Evolutionary conservation across 2,329 filamentous ascomycete species (phyloP), one percentile per base, ranked within the genome.

Genomic region (Alternaria hordeiaustralica): DNA sequence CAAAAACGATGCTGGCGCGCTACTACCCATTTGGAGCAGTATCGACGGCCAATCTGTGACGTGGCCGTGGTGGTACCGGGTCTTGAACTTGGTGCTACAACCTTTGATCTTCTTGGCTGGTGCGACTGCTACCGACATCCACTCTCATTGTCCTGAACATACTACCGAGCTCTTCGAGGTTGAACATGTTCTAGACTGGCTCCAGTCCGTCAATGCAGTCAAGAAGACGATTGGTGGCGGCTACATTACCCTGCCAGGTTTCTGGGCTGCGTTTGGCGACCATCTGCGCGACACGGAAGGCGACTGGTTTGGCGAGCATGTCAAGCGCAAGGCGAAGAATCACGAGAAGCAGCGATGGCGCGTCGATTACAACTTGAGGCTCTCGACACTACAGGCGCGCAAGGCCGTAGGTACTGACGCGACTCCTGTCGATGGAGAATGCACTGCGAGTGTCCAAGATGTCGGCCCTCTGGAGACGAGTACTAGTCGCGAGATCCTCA

Each of bases 1-100:
- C 2, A 71, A 68, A 60, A 13, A 71, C 2, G 63, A 76, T 50
- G 30, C 61, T 20, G 82, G 83, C 11, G 85, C 87, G 45, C 81
- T 80, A 5, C 75, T 92, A 5, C 92, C 92, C 0, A 85, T 92
- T 56, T 94, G 92, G 92, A 86, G 88, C 56, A 89, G 91, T 75
- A 88, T 94, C 63, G 87, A 90, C 64, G 89, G 87, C 8, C 81
- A 85, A 6, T 71, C 87, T 1, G 85, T 92, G 63, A 77, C 68
- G 15, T 78, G 76, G n/a, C 79, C 82, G 0, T 85, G 89, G 58
- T 94, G 92, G 90, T 84, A 86, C 58, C 86, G 88, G 66, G 84
- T 90, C 11, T 76, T 93, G 5, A 85, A 87, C 5, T 86, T 88
- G 6, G 84, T 92, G 3, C 81, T 89, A 33, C 88, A 92, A 64